Evolutionary conservation across 306 rosid genomes (phyloP).

Genomic region (Dalbergia cochinchinensis): DNA sequence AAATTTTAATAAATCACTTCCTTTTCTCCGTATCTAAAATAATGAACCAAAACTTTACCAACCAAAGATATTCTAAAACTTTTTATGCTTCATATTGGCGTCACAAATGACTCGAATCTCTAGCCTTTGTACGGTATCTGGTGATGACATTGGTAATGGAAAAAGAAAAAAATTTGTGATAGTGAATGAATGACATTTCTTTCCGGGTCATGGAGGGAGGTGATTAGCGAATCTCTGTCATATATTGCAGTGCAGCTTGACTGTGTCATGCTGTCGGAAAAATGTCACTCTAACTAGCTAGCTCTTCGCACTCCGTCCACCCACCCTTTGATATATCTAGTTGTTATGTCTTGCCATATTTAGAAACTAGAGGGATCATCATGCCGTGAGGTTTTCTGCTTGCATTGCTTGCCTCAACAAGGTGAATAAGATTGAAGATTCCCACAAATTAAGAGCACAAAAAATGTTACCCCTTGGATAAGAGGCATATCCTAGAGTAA

Average conservation of each 20-base stretch:
- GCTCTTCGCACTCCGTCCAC: background rate
- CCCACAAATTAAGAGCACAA: background rate
- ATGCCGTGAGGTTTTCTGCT: background rate
- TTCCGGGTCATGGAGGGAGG: background rate
- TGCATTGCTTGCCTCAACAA: background rate
- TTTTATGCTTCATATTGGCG: background rate
- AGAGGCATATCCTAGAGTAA: background rate
- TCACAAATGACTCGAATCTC: background rate
- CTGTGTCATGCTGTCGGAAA: conserved; percentile 24
- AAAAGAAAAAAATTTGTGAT: background rate
- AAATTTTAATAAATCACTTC: too few relatives aligned
- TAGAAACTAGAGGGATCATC: conserved; percentile 31
- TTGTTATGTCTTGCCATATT: conserved; percentile 36
- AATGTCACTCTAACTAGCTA: conserved; percentile 6
- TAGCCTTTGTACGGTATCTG: background rate
- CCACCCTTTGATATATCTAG: background rate
- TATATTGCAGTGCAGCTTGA: conserved; percentile 22
- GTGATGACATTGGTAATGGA: background rate
- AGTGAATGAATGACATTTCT: conserved; percentile 39
- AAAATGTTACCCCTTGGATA: background rate
- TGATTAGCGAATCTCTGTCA: conserved; percentile 41
- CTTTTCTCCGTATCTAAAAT: too few relatives aligned
- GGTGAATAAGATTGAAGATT: background rate
- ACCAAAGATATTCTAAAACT: too few relatives aligned
- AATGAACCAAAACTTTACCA: too few relatives aligned